Percentiles rank a stretch among this genome's conserved stretches.
Conservation (phyloP, 768 basidiomycete species). For the Agaricus subrufescens region DNA sequence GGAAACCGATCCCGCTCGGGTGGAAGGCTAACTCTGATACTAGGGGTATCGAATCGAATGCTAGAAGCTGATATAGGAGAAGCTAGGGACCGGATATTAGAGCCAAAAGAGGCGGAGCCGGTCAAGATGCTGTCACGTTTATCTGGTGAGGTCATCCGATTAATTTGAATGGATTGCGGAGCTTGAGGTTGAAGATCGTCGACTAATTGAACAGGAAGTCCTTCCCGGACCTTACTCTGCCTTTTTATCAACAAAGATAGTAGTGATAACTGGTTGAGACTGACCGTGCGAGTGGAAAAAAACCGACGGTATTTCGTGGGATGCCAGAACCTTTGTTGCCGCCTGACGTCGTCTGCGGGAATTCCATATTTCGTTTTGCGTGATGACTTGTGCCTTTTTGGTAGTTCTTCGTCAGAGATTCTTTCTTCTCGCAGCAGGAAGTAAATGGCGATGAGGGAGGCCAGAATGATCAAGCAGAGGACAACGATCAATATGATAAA, state of each 20-base stretch:
- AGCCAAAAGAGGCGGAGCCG: neutral
- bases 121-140: neutral
- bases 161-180: neutral
- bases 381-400: neutral
- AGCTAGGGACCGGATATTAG: neutral
- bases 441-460: slow-evolving; percentile 48
- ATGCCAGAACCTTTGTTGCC: slow-evolving; percentile 2
- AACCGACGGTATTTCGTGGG: slow-evolving; percentile 7
- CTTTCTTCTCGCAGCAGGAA: slow-evolving; percentile 51
- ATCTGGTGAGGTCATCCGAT: neutral
- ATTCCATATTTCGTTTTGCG: neutral
- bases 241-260: neutral
- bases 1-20: slow-evolving; percentile 3
- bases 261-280: neutral
- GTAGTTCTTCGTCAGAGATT: slow-evolving; percentile 29
- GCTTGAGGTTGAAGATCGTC: neutral
- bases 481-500: slow-evolving; percentile 60
- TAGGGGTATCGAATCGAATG: slow-evolving; percentile 1
- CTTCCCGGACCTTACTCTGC: neutral
- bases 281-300: neutral
- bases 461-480: slow-evolving; percentile 49
- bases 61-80: slow-evolving; percentile 2
- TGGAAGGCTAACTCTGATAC: neutral
- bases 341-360: neutral
- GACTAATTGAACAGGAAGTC: neutral